Evolutionary conservation across 768 basidiomycete species (phyloP).

Genomic region (Hygrocybe punicea): DNA sequence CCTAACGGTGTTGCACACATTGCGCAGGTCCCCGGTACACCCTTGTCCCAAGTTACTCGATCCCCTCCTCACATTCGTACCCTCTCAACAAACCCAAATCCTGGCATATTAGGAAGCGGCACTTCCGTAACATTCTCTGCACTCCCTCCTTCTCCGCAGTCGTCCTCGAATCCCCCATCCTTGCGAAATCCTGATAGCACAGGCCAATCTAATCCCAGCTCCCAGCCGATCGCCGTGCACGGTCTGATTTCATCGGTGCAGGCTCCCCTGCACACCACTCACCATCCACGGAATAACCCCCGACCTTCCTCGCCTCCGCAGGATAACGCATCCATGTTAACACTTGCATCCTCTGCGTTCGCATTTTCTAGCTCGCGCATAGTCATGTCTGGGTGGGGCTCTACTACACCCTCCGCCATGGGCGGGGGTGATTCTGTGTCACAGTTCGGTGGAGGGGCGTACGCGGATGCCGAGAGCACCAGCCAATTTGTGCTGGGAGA

Average conservation of each 20-base stretch:
- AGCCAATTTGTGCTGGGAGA: constrained; percentile 67
- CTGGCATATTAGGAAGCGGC: constrained; percentile 44
- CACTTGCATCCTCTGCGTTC: constrained; percentile 90
- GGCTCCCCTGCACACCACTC: constrained; percentile 85
- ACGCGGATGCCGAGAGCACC: constrained; percentile 61
- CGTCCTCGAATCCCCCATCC: constrained; percentile 44
- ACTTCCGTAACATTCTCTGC: constrained; percentile 73
- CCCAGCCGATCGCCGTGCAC: constrained; percentile 23
- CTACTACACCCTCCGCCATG: constrained; percentile 49
- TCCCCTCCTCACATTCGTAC: constrained; percentile 58
- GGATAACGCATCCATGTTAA: constrained; percentile 90
- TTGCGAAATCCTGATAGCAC: constrained; percentile 32
- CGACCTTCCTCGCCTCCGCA: constrained; percentile 85
- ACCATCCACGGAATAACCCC: constrained; percentile 94
- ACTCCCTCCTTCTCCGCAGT: constrained; percentile 47
- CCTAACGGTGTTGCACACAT: constrained; percentile 83
- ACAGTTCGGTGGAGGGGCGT: constrained; percentile 56
- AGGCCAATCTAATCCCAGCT: constrained; percentile 23
- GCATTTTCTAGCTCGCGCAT: constrained; percentile 60
- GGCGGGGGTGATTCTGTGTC: constrained; percentile 63
- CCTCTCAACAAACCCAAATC: constrained; percentile 52
- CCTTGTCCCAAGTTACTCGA: constrained; percentile 50
- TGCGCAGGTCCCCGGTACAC: constrained; percentile 73
- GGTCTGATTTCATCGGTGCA: constrained; percentile 49
- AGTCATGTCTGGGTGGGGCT: constrained; percentile 40